Percentiles rank a stretch among this genome's conserved stretches.
Conservation (phyloP, 192 early-diverging fungal species). For the Coemansia brasiliensis region DNA sequence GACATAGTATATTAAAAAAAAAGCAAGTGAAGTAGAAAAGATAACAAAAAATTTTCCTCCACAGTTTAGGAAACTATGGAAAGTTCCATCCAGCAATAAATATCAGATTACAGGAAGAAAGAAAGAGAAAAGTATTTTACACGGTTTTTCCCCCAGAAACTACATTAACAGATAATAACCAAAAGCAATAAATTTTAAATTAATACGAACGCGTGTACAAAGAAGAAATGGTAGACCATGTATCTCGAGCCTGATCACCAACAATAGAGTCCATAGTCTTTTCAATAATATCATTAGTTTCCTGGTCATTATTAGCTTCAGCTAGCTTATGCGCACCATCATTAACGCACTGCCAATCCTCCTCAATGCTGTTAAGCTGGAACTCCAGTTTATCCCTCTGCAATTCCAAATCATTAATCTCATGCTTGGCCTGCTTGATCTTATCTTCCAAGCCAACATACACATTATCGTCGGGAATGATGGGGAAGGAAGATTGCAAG, state of each 20-base stretch:
- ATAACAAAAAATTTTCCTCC: too few relatives aligned
- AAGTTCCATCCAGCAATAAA: too few relatives aligned
- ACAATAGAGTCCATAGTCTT: conserved; percentile 47
- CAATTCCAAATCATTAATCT: conserved; percentile 44
- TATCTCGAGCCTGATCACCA: conserved; percentile 44
- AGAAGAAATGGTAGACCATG: conserved; percentile 35
- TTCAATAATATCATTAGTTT: conserved; percentile 20
- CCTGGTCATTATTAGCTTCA: conserved; percentile 10
- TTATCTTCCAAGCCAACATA: conserved; percentile 38
- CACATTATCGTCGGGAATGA: conserved; percentile 48
- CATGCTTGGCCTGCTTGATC: conserved; percentile 34
- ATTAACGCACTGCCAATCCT: conserved; percentile 51
- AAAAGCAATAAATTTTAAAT: neutral
- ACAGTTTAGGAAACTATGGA: too few relatives aligned
- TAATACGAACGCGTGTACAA: conserved; percentile 22
- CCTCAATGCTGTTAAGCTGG: conserved; percentile 52
- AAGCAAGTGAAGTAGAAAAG: too few relatives aligned
- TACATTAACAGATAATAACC: neutral
- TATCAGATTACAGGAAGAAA: too few relatives aligned
- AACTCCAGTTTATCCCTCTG: conserved; percentile 52
- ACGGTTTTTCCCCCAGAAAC: neutral
- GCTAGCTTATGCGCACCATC: conserved; percentile 33
- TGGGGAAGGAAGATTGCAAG: conserved; percentile 26
- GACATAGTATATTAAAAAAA: too few relatives aligned
- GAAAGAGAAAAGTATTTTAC: too few relatives aligned